A percentile compares a stretch with the other conserved stretches of the same genome.
Conservation (phyloP, 768 basidiomycete species). For the Suillus ampliporus region DNA sequence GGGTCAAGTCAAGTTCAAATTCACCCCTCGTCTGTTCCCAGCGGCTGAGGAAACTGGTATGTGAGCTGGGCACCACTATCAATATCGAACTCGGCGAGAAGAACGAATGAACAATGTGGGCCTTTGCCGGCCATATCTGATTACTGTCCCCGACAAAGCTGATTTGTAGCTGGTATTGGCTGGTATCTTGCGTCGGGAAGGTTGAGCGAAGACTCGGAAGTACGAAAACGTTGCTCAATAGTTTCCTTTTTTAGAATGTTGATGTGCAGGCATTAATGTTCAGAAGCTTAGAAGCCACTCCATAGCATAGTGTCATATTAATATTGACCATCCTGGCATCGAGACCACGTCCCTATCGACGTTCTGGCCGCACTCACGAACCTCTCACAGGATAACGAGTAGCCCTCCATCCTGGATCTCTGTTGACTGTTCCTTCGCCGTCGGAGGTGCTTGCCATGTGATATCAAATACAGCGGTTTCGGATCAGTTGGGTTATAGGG, state of each 20-base stretch:
- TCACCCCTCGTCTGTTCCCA: conserved; percentile 94
- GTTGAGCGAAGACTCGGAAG: background rate
- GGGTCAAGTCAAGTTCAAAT: conserved; percentile 27
- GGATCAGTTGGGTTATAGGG: background rate
- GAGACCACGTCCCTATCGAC: too few relatives aligned
- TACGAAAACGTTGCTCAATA: background rate
- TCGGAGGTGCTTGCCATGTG: too few relatives aligned
- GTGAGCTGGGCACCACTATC: conserved; percentile 91
- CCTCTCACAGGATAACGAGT: too few relatives aligned
- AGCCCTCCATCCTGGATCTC: too few relatives aligned
- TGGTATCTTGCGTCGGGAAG: background rate
- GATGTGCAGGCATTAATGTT: background rate
- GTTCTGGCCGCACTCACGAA: too few relatives aligned
- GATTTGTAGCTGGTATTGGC: background rate
- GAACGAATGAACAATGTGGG: conserved; percentile 88
- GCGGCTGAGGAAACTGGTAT: conserved; percentile 94
- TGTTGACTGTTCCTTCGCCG: too few relatives aligned
- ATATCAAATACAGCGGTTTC: background rate
- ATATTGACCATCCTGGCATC: too few relatives aligned
- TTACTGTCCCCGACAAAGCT: conserved; percentile 1
- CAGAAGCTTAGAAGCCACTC: background rate
- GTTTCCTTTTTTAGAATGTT: background rate
- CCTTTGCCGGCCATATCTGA: conserved; percentile 62
- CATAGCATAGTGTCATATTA: too few relatives aligned
- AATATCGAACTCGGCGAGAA: conserved; percentile 99